phyloP scores from a whole-genome alignment of 306 rosid species.

The Vicia faba region DNA sequence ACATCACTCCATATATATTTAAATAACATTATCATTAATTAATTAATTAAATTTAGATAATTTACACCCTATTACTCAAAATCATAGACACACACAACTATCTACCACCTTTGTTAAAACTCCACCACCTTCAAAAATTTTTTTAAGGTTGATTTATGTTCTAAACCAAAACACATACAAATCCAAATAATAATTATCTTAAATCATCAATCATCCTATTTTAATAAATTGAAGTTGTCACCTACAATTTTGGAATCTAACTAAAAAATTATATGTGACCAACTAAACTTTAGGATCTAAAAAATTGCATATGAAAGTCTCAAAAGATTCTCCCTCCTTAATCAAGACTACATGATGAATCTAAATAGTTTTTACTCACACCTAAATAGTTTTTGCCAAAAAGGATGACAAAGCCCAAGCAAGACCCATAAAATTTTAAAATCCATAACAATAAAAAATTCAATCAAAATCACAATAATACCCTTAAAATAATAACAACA shows the following conservation, averaged over 20 bases:
- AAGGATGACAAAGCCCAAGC: slow-evolving; percentile 17
- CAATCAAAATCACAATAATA: slow-evolving; percentile 7
- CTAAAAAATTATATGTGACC: not conserved
- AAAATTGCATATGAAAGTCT: not conserved
- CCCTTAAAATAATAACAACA: not conserved
- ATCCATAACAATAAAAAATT: not conserved
- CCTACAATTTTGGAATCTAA: slow-evolving; percentile 5
- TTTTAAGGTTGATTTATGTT: not conserved
- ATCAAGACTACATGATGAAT: not conserved
- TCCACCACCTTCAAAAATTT: not conserved
- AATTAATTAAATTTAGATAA: too few species aligned
- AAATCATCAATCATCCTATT: not conserved
- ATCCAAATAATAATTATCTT: not conserved
- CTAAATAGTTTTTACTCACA: not conserved
- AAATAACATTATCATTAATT: too few species aligned
- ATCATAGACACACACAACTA: too few species aligned
- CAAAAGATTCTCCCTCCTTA: not conserved
- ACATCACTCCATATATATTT: too few species aligned
- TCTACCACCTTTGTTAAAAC: not conserved
- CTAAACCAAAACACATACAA: not conserved
- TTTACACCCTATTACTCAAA: too few species aligned
- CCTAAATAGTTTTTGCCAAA: slow-evolving; percentile 9
- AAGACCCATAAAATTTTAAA: not conserved
- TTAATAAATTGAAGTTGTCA: not conserved
- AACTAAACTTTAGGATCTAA: not conserved